Base-by-base conservation (phyloP, 176 grass and related monocot species). In the Zoysia pacifica region DNA sequence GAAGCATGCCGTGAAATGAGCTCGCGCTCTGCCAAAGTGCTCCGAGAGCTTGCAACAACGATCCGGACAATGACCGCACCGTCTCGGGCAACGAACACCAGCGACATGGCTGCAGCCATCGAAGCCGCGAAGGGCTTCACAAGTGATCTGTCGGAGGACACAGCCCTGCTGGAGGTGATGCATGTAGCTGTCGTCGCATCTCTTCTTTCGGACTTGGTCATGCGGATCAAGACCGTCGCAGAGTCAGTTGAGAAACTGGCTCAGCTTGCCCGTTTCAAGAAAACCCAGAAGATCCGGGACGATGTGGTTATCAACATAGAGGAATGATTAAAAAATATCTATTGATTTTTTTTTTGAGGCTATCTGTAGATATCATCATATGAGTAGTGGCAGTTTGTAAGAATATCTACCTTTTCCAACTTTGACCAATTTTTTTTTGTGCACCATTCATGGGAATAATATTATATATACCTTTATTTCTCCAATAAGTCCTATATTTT, bases 181-280 rank as follows among this genome's bases (percentile, higher is more conserved):
- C 91, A 90, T 36, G 85, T 92, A 41, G 89, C 94, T 3, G 86
- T 87, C 36, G 83, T 89, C 5, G 82, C 91, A 2, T 92, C 91
- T 12, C 89, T 97, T 40, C 81, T 97, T 16, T 80, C 89, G 11
- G 91, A 97, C 15, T 44, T 97, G 77, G 91, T 97, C 38, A 45
- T 45, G 10, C 81, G 56, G 50, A 72, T 69, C 4, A 62, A 86
- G 58, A 70, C 85, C 48, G 90, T 97, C 43, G 50, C 73, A 1
- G 77, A 85, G 20, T 85, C 91, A 7, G 87, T 92, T 8, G 85
- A 87, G 1, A 88, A 83, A 28, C 70, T 97, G 35, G 91, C 91
- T 0, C 83, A 65, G 38, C 83, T 89, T 66, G 94, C 89, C 5
- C 38, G 55, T 46, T 94, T 97, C 86, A 88, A 87, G 18, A 56